phyloP scores from a whole-genome alignment of 2,329 filamentous ascomycete genomes.

The Pestalotiopsis sp. region DNA sequence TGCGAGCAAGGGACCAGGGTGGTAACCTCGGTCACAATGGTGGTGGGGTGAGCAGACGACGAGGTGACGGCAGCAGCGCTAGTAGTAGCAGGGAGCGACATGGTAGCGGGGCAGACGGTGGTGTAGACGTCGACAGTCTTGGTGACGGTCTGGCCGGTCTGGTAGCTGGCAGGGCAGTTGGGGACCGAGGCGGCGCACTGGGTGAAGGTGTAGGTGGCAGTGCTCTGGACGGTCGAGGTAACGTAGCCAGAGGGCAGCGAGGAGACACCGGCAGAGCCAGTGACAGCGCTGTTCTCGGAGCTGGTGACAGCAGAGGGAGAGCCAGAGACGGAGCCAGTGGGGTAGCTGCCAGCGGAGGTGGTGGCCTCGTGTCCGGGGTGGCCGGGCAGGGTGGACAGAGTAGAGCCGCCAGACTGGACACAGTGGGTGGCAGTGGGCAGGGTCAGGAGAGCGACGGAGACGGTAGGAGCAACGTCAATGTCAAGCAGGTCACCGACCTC shows the following conservation, averaged over 20 bases:
- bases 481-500: constrained; percentile 38
- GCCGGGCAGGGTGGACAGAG: constrained; percentile 1
- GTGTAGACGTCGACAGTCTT: constrained; percentile 32
- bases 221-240: constrained; percentile 26
- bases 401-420: constrained; percentile 21
- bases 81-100: constrained; percentile 22
- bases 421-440: constrained; percentile 40
- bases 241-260: constrained; percentile 15
- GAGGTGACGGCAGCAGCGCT: constrained; percentile 17
- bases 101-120: constrained; percentile 31
- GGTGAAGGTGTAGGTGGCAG: constrained; percentile 34
- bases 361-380: not conserved
- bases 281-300: constrained; percentile 1
- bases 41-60: constrained; percentile 8
- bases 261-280: constrained; percentile 13
- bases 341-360: not conserved
- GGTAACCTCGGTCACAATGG: constrained; percentile 25
- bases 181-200: constrained; percentile 38
- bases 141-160: constrained; percentile 34
- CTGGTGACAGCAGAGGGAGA: constrained; percentile 15
- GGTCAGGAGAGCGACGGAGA: constrained; percentile 41
- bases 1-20: constrained; percentile 29
- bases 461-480: constrained; percentile 40
- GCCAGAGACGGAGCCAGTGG: constrained; percentile 1
- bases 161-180: constrained; percentile 42